Base-by-base conservation (phyloP, 2,329 filamentous ascomycete genomes). In the Lithohypha guttulata region DNA sequence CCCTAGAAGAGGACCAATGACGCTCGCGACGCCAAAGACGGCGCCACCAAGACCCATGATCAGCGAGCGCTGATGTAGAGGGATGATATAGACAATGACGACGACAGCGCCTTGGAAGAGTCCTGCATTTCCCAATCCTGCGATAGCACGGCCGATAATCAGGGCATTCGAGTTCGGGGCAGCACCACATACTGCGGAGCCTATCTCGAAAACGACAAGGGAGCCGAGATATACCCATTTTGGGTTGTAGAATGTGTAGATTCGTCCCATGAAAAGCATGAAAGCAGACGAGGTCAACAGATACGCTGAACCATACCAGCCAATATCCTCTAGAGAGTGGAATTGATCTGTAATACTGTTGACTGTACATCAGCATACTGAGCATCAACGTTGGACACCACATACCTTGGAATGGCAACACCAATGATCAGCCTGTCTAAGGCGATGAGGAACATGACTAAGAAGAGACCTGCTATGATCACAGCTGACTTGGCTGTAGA, bases 171-270 rank as follows among this genome's bases (percentile, higher is more conserved):
- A 52, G 27, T 46, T 53, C 9, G 49, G 49, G 2, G 58, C 53
- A 6, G 58, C 45, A 13, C 46, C 57, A 33, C 54, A 55, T 13
- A 59, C 43, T n/a, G 56, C 29, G 27, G 48, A 55, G 2, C 55
- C 55, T 4, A 60, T 20, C 23, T 59, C 55, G 41, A 62, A 60
- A 1, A 57, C 30, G 10, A 33, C 46, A 3, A 59, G 47, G 2
- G 53, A 53, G 27, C 41, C 28, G 17, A 61, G 45, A 31, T 58
- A 64, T 3, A 41, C 28, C 9, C 20, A 36, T 36, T 49, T 51
- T 6, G 63, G 52, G 1, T 53, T 53, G 49, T 64, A 67, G 50
- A 60, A 68, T 32, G 61, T 67, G 53, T 64, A 71, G 2, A 61
- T 48, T 41, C 66, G 64, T 3, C 69, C 69, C 46, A 59, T 62